Base-by-base conservation (phyloP, 371 early-diverging fungal species). In the Lichtheimia corymbifera region DNA sequence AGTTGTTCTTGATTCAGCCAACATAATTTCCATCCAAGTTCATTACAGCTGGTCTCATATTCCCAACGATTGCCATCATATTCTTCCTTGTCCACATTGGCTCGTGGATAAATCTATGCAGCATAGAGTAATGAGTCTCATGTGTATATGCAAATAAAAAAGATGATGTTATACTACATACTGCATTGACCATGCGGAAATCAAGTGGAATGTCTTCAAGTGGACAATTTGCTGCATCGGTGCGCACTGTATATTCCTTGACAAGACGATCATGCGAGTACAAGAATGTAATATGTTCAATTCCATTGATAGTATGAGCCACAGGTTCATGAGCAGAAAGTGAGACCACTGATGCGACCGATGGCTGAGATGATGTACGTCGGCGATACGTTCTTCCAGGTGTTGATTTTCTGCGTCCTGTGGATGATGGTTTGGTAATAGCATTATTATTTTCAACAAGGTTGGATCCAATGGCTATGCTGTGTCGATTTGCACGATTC, bases 41-140 rank as follows among this genome's bases (percentile, higher is more conserved):
- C 70, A 61, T 97, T 97, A 66, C 92, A 93, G 50, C 86, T 86
- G 12, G 89, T 94, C 66, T 97, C 97, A 67, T 96, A 97, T 24
- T 84, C 78, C 94, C 94, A 96, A 20, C 97, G 80, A 70, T 94
- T 93, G 30, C 97, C 97, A 24, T 75, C 75, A 58, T 96, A 96
- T 45, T 82, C 72, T 20, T 84, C 76, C 22, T 65, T 63, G 2
- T 79, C 67, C 30, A 85, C 82, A 71, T 88, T 84, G 18, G 95
- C 96, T 30, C 93, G 74, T 5, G 95, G 94, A 69, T 96, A 96
- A 14, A 96, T 83, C 70, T 72, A 47, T 9, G n/a, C 18, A 5
- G 9, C 14, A 47, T 1, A 30, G 4, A 30, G 4, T 27, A 2
- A 30, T 30, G 4, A 56, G 25, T 15, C n/a, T 11, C 50, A 58